These are phyloP conservation scores for Volvox carteri DNA, from an alignment of 163 green algal species.

Conservation along the genomic window DNA sequence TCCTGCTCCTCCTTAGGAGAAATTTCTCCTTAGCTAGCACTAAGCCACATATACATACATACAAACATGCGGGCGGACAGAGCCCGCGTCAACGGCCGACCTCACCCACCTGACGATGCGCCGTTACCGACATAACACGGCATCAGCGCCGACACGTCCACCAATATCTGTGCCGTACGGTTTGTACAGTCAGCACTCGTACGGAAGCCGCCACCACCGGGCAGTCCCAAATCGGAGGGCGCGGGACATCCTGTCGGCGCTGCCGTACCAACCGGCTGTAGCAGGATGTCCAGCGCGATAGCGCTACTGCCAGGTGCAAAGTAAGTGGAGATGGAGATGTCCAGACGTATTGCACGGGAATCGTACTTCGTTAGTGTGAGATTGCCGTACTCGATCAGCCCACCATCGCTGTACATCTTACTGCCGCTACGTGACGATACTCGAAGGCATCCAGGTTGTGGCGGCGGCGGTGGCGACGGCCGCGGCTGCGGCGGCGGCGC, in stretches of 20 bases:
- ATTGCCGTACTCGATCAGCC: slow-evolving; percentile 17
- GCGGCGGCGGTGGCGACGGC: neutral
- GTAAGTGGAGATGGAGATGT: neutral
- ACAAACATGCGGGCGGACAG: too few species aligned
- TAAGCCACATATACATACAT: too few species aligned
- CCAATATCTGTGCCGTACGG: neutral
- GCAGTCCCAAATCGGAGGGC: neutral
- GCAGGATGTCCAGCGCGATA: neutral
- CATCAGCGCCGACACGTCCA: slow-evolving; percentile 15
- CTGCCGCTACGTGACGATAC: slow-evolving; percentile 1
- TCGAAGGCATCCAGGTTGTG: neutral
- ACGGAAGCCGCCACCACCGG: slow-evolving; percentile 16
- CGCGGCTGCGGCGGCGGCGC: neutral
- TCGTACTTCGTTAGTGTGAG: slow-evolving; percentile 5
- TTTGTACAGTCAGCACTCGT: neutral
- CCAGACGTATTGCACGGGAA: neutral
- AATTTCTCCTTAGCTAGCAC: too few species aligned
- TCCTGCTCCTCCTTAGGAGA: neutral
- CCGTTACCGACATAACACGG: neutral
- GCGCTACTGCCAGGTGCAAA: slow-evolving; percentile 13
- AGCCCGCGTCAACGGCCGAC: too few species aligned
- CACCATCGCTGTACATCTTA: slow-evolving; percentile 11
- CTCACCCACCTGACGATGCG: neutral
- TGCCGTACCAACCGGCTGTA: neutral
- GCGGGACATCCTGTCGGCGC: neutral